Base-by-base conservation (phyloP, 2,329 filamentous ascomycete species). In the Tricladium varicosporioides region DNA sequence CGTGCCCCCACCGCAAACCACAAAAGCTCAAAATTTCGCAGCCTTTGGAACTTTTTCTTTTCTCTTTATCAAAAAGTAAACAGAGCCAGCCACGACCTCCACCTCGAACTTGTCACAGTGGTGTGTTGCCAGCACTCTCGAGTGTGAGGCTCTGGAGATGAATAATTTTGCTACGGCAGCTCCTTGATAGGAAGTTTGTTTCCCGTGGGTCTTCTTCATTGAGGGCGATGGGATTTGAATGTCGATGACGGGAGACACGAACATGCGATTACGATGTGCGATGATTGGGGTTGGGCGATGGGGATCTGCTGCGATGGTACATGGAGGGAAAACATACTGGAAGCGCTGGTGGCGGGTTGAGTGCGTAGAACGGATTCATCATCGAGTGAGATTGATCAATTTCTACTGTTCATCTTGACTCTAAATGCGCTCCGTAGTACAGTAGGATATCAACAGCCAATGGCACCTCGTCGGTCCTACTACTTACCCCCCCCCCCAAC, bases 21-120 rank as follows among this genome's bases (percentile, higher is more conserved):
- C 47, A 53, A 62, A 62, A 60, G 14, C 47, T 53, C 45, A 50
- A 53, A 58, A 58, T 56, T 51, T 50, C 43, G 44, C 56, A 47
- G 54, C 32, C 45, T 51, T 49, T 50, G 33, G 8, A 44, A 27
- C 27, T 59, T 57, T 53, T 61, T 61, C 72, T 77, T 75, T 73
- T 75, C 73, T 74, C 71, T 73, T 74, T 72, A 81, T 80, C 78
- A 84, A 86, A 85, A 84, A 82, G 69, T 69, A 78, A 27, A 80
- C 80, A 76, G 80, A 81, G 75, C 81, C 80, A 81, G 85, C 85
- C 85, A 88, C 85, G 85, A 87, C 84, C 81, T 76, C 79, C 80
- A 83, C 79, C 75, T 75, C 73, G 75, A 73, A 71, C 72, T 73
- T 73, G 73, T 72, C 72, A 84, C 80, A 82, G 79, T 84, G 82